Evolutionary conservation across 83 land plant genomes (phyloP).

Genomic region (Picea abies): DNA sequence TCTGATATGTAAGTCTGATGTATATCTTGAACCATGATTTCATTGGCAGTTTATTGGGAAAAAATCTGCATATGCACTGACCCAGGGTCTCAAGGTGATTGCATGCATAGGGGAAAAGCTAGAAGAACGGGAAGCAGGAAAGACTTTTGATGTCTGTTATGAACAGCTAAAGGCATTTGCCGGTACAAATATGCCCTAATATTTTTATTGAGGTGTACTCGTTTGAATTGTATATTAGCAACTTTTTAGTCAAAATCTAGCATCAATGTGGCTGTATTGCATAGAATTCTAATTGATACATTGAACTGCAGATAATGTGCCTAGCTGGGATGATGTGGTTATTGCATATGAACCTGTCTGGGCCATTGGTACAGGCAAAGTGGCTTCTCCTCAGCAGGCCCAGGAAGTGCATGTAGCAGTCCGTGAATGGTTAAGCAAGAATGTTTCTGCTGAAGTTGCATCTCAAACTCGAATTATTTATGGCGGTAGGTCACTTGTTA

Average conservation of each 20-base stretch:
- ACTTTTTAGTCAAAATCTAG: neutral
- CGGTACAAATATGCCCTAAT: constrained; percentile 31
- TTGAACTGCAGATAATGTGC: constrained; percentile 61
- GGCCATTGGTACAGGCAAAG: constrained; percentile 99
- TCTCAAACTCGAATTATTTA: constrained; percentile 88
- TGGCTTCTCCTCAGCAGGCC: constrained; percentile 92
- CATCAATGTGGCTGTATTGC: constrained; percentile 2
- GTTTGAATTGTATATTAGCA: neutral
- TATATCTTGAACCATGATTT: constrained; percentile 2
- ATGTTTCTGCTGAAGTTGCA: constrained; percentile 81
- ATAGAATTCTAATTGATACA: constrained; percentile 2
- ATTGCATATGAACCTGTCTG: constrained; percentile 99
- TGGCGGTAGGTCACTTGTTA: constrained; percentile 65
- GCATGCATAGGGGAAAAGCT: constrained; percentile 93
- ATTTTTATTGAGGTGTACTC: neutral
- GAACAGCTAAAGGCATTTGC: constrained; percentile 91
- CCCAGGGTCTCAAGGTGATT: constrained; percentile 78
- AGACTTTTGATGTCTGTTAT: constrained; percentile 92
- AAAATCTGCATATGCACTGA: constrained; percentile 93
- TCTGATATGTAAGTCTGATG: neutral
- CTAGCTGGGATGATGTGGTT: constrained; percentile 91
- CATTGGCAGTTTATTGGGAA: constrained; percentile 83
- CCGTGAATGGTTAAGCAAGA: constrained; percentile 92
- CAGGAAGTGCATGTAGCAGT: constrained; percentile 97
- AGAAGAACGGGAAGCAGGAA: constrained; percentile 92